Evolutionary conservation across 1,139 yeast genomes (phyloP).

Genomic region (Pneumocystis oryctolagi): DNA sequence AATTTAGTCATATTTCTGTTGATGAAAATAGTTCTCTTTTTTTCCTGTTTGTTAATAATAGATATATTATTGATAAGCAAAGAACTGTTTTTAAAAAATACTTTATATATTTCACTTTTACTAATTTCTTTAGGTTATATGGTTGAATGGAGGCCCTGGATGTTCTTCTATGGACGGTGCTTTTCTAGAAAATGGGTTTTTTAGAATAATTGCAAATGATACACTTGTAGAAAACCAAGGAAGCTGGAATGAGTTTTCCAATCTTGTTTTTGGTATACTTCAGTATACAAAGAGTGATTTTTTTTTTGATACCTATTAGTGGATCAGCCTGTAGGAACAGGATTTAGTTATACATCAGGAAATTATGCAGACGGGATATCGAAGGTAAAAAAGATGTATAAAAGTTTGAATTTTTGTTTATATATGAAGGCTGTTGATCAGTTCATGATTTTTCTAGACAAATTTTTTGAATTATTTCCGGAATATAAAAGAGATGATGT

Average conservation of each 20-base stretch:
- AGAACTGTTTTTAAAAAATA: slow-evolving; percentile 17
- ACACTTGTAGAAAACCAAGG: slow-evolving; percentile 46
- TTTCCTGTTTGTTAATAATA: slow-evolving; percentile 46
- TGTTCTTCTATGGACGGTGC: slow-evolving; percentile 98
- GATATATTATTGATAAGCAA: slow-evolving; percentile 20
- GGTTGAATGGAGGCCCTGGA: slow-evolving; percentile 88
- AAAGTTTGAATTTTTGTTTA: background rate
- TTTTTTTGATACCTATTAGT: slow-evolving; percentile 23
- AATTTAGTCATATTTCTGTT: slow-evolving; percentile 40
- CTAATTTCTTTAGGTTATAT: slow-evolving; percentile 26
- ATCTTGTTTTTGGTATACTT: slow-evolving; percentile 40
- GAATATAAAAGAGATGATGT: slow-evolving; percentile 45
- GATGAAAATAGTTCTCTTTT: slow-evolving; percentile 50
- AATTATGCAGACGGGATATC: slow-evolving; percentile 44
- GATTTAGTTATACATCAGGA: slow-evolving; percentile 50
- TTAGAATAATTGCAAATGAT: slow-evolving; percentile 39
- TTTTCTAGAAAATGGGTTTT: slow-evolving; percentile 81
- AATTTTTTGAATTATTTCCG: slow-evolving; percentile 60
- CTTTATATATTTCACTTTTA: slow-evolving; percentile 12
- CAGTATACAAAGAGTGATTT: background rate
- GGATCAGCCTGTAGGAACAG: slow-evolving; percentile 94
- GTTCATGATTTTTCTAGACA: slow-evolving; percentile 49
- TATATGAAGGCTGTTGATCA: slow-evolving; percentile 34
- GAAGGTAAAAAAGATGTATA: slow-evolving; percentile 18
- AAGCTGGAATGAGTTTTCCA: slow-evolving; percentile 71